Evolutionary conservation across 495 filamentous ascomycete species (phyloP), one percentile per base, ranked within the genome.

Genomic region (Immersiella caudata): DNA sequence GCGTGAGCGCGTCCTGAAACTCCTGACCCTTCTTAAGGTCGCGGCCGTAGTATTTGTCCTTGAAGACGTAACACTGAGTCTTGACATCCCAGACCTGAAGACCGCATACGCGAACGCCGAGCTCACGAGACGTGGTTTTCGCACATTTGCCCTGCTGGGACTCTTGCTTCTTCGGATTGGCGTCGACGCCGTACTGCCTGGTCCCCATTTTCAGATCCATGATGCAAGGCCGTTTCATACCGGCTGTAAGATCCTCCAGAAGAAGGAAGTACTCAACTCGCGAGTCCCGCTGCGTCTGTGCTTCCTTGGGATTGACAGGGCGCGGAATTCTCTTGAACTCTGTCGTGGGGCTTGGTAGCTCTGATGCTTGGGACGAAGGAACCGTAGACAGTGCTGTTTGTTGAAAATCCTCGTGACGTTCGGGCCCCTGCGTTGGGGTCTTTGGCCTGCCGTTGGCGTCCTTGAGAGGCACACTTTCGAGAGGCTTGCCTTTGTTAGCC

Each of bases 121-220:
- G 84, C 79, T 94, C 88, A 66, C 90, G 89, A 2, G 95, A 97
- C 1, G 95, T 99, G 6, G 95, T 99, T 65, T 86, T 88, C 67
- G 92, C 91, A 75, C 94, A 97, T 76, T 99, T 99, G 61, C 89
- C 89, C 57, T 91, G 87, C 77, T 99, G 95, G 0, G 95, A 97
- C 64, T 91, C 89, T 65, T 93, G 91, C 76, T 99, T 99, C 79
- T 95, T 94, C 50, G 94, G 89, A 59, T 84, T 86, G 9, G 95
- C 95, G 67, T 97, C 94, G n/a, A 97, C 86, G 16, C 95, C 95
- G 78, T 97, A 97, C 75, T 99, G 95, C 3, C 95, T 88, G n/a
- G 95, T 99, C 12, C 95, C 95, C 95, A 99, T 99, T 77, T 99
- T 99, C 67, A 99, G 83, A 77, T 99, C 95, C 71, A 99, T 89